Base-by-base conservation (phyloP, 768 basidiomycete genomes). In the Boletus vermiculosoides region DNA sequence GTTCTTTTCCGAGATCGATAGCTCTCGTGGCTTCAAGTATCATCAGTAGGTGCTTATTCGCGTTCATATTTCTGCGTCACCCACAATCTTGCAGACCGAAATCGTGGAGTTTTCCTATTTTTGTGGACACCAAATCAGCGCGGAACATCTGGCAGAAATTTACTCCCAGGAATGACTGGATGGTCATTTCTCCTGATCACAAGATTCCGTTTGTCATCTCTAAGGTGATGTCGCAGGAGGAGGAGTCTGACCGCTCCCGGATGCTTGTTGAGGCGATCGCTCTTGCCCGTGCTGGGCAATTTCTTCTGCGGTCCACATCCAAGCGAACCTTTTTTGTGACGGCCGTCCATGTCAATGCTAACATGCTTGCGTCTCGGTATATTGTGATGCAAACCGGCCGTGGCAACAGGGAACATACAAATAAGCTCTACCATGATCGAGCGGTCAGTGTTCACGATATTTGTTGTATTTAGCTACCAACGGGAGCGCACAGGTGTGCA, bases 191-290 rank as follows among this genome's bases (percentile, higher is more conserved):
- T 20, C 40, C 40, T 12, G 8, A 20, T 12, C 22, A 28, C 30
- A 5, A 22, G 0, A 50, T 41, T 22, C 63, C 56, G 4, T 65
- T 65, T 16, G 8, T 61, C 18, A 37, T 65, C 12, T 64, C 16
- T 3, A 56, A 65, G 23, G 49, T 62, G 2, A 25, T 56, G 12
- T 65, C 52, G 4, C 5, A 50, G 1, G 18, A 8, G 15, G 3
- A 12, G 1, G n/a, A 56, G 28, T 1, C 1, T 0, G 54, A 47
- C 9, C 46, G 41, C 13, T 46, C 2, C 11, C 40, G 55, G 5
- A 62, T 65, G 55, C 60, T 65, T 7, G 1, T 65, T 11, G 18
- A 65, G 30, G 55, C 55, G 2, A 62, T 52, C 4, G 31, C 50
- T 2, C 25, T 51, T 18, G 57, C 51, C 4, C 47, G 52, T 0